Conservation (phyloP, 108 stramenopile species). For the Parietichytrium sp. region DNA sequence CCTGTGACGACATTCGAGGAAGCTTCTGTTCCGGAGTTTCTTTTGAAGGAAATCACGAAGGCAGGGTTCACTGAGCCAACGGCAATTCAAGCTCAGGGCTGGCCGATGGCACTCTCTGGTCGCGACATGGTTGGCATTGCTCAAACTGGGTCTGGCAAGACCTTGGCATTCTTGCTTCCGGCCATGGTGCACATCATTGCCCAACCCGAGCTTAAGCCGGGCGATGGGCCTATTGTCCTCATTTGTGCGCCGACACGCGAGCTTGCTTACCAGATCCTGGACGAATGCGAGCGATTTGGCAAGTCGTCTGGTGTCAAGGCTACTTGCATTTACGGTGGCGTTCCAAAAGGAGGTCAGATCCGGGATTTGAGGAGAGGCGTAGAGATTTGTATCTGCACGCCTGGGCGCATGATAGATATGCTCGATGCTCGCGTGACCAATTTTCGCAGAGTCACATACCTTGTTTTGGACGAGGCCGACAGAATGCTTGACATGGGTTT, state of each 20-base stretch:
- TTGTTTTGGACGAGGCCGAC: conserved; percentile 94
- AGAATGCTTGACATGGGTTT: conserved; percentile 98
- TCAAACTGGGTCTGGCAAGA: conserved; percentile 93
- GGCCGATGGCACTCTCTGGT: conserved; percentile 98
- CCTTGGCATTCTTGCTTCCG: conserved; percentile 93
- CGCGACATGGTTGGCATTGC: conserved; percentile 94
- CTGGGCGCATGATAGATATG: conserved; percentile 96
- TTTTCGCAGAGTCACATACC: conserved; percentile 88
- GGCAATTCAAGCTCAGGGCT: conserved; percentile 97
- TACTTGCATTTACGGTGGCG: conserved; percentile 97
- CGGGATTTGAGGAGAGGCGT: conserved; percentile 75
- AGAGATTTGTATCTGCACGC: conserved; percentile 97
- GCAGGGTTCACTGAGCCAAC: conserved; percentile 92
- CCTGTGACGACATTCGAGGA: conserved; percentile 90
- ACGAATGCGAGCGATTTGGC: conserved; percentile 98
- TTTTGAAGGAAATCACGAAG: conserved; percentile 85
- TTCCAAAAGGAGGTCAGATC: conserved; percentile 75
- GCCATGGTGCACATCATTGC: conserved; percentile 98
- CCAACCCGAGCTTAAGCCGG: conserved; percentile 94
- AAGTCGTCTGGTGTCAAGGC: conserved; percentile 87
- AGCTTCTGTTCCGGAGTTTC: conserved; percentile 92
- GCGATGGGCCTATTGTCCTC: conserved; percentile 96
- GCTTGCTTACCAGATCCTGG: conserved; percentile 98
- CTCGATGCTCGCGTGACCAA: conserved; percentile 90
- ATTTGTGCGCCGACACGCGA: conserved; percentile 97